Evolutionary conservation across 345 rosid genomes (phyloP).

Genomic region (Draba incana): DNA sequence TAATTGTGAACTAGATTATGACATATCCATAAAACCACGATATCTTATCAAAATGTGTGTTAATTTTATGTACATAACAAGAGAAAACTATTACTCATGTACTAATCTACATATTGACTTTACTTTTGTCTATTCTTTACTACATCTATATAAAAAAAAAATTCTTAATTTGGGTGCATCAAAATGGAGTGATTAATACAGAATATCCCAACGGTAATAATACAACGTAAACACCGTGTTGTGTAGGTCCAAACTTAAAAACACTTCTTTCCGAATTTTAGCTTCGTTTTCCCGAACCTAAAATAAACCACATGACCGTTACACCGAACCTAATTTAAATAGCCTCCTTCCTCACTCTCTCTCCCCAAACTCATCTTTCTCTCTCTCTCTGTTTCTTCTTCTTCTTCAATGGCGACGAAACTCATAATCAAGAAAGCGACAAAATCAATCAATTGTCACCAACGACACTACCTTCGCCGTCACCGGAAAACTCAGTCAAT

Average conservation of each 20-base stretch:
- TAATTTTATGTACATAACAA: too few species aligned
- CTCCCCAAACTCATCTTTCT: conserved; percentile 13
- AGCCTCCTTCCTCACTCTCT: conserved; percentile 11
- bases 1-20: too few species aligned
- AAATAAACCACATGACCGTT: conserved; percentile 56
- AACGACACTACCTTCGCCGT: conserved; percentile 35
- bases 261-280: conserved; percentile 31
- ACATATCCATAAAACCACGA: too few species aligned
- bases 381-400: conserved; percentile 25
- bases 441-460: conserved; percentile 50
- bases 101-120: not conserved
- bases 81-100: too few species aligned
- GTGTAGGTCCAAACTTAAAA: conserved; percentile 32
- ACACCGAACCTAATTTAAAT: conserved; percentile 64
- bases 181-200: conserved; percentile 30
- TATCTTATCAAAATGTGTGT: too few species aligned
- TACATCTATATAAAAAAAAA: not conserved
- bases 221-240: conserved; percentile 42
- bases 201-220: conserved; percentile 44
- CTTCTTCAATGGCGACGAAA: conserved; percentile 64
- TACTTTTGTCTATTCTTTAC: conserved; percentile 4
- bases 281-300: conserved; percentile 65
- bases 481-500: conserved; percentile 43
- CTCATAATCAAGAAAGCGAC: conserved; percentile 50
- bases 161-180: conserved; percentile 20